These are phyloP conservation scores for Seminavis robusta DNA, from an alignment of 108 stramenopile genomes.

Conservation along the genomic window DNA sequence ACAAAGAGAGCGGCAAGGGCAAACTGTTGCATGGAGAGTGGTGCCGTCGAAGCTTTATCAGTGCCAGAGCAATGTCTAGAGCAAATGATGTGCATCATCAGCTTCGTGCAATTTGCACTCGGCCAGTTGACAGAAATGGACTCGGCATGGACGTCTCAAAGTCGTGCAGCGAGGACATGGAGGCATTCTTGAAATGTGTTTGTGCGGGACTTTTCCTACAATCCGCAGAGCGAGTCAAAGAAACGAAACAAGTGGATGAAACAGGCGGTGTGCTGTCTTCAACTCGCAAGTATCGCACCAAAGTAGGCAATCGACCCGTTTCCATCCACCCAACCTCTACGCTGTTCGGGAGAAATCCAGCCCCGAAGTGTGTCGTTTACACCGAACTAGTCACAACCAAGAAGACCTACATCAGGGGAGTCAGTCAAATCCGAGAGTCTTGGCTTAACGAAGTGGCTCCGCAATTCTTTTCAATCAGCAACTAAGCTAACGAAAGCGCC, in stretches of 20 bases:
- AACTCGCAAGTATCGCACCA: conserved; percentile 86
- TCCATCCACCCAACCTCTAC: conserved; percentile 91
- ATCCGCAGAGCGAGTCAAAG: conserved; percentile 53
- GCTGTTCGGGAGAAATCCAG: conserved; percentile 91
- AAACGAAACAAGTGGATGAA: conserved; percentile 41
- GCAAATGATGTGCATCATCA: conserved; percentile 73
- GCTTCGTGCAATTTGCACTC: conserved; percentile 49
- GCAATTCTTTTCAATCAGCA: conserved; percentile 28
- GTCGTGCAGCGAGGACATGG: conserved; percentile 61
- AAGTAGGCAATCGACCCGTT: conserved; percentile 80
- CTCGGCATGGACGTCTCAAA: conserved; percentile 56
- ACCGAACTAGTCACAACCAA: conserved; percentile 85
- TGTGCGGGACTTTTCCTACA: conserved; percentile 91
- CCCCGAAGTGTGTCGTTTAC: conserved; percentile 92
- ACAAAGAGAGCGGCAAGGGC: conserved; percentile 9
- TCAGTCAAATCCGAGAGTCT: conserved; percentile 79
- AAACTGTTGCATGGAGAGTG: conserved; percentile 73
- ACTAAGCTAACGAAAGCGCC: too few relatives aligned
- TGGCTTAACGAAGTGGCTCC: conserved; percentile 75
- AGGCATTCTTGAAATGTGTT: conserved; percentile 76
- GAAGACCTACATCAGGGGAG: conserved; percentile 79
- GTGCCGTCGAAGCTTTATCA: conserved; percentile 80
- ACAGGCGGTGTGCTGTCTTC: conserved; percentile 68
- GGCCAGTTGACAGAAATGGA: conserved; percentile 45
- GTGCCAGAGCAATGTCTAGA: conserved; percentile 61